phyloP scores from a whole-genome alignment of 306 rosid species.

The Vicia sativa region DNA sequence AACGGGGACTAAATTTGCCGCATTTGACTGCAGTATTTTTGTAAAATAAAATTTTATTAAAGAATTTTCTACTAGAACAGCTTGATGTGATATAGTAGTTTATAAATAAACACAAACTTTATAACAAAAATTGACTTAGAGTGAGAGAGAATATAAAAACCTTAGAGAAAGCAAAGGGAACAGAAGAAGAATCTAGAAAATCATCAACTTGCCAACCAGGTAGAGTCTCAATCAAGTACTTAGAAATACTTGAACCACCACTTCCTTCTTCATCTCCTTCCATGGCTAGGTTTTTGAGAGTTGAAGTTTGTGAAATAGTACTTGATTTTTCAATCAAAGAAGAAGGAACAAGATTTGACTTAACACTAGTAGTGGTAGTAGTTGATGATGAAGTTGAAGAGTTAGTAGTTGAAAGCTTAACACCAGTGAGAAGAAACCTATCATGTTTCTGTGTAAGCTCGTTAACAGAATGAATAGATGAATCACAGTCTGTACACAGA shows the following conservation, averaged over 20 bases:
- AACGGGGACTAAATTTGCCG: not conserved
- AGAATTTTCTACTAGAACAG: no score
- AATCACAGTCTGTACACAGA: constrained; percentile 3
- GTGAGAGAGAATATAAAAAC: not conserved
- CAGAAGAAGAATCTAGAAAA: constrained; percentile 58
- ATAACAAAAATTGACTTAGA: not conserved
- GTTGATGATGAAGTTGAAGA: not conserved
- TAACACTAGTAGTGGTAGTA: not conserved
- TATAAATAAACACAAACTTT: not conserved
- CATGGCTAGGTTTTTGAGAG: not conserved
- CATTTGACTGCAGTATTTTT: not conserved
- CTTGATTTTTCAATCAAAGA: not conserved
- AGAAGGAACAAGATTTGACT: not conserved
- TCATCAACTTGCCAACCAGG: constrained; percentile 98
- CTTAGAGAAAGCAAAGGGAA: constrained; percentile 29
- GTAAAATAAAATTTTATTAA: not conserved
- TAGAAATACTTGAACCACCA: constrained; percentile 63
- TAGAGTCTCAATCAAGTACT: constrained; percentile 84
- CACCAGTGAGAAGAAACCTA: constrained; percentile 78
- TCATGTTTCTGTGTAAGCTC: constrained; percentile 77
- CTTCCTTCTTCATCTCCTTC: constrained; percentile 12
- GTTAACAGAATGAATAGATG: constrained; percentile 68
- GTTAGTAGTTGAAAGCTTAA: constrained; percentile 47
- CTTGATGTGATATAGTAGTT: not conserved
- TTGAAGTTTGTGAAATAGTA: not conserved